A percentile compares a stretch with the other conserved stretches of the same genome.
Conservation (phyloP, 371 early-diverging fungal genomes). For the Saksenaea vasiformis region DNA sequence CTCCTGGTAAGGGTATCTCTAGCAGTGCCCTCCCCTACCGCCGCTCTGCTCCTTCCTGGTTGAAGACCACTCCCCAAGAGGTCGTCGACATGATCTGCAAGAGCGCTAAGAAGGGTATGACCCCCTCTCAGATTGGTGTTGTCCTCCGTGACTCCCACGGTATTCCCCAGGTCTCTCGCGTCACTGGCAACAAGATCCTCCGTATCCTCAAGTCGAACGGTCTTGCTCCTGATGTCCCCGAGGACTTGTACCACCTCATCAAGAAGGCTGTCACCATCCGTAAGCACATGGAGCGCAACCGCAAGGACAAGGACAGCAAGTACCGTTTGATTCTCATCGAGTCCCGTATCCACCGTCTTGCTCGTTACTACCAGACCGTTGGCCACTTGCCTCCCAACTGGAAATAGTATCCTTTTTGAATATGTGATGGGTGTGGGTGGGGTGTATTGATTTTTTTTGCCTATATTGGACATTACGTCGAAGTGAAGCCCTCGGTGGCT, state of each 20-base stretch:
- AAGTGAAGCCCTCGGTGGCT: neutral
- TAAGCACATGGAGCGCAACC: slow-evolving; percentile 99
- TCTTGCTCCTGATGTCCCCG: slow-evolving; percentile 98
- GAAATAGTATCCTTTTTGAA: slow-evolving; percentile 81
- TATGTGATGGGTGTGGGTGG: slow-evolving; percentile 7
- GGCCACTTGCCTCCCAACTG: slow-evolving; percentile 98
- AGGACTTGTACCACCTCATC: slow-evolving; percentile 99
- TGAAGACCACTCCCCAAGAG: slow-evolving; percentile 95
- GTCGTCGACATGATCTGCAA: slow-evolving; percentile 98
- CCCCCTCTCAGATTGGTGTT: slow-evolving; percentile 99
- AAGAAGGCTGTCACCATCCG: slow-evolving; percentile 99
- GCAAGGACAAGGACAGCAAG: slow-evolving; percentile 99
- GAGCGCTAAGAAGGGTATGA: slow-evolving; percentile 99
- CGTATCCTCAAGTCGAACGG: slow-evolving; percentile 91
- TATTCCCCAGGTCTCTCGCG: slow-evolving; percentile 94
- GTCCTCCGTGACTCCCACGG: slow-evolving; percentile 98
- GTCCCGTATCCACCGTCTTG: slow-evolving; percentile 99
- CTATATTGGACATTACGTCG: slow-evolving; percentile 36
- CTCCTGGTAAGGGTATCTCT: slow-evolving; percentile 99
- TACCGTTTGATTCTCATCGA: slow-evolving; percentile 99
- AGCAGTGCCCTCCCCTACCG: slow-evolving; percentile 99
- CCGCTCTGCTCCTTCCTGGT: slow-evolving; percentile 97
- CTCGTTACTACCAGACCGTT: slow-evolving; percentile 99
- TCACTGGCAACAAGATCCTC: slow-evolving; percentile 97
- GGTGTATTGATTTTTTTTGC: slow-evolving; percentile 4